These are phyloP conservation scores for Cordyceps militaris DNA, from an alignment of 2,329 filamentous ascomycete species.

Conservation along the genomic window DNA sequence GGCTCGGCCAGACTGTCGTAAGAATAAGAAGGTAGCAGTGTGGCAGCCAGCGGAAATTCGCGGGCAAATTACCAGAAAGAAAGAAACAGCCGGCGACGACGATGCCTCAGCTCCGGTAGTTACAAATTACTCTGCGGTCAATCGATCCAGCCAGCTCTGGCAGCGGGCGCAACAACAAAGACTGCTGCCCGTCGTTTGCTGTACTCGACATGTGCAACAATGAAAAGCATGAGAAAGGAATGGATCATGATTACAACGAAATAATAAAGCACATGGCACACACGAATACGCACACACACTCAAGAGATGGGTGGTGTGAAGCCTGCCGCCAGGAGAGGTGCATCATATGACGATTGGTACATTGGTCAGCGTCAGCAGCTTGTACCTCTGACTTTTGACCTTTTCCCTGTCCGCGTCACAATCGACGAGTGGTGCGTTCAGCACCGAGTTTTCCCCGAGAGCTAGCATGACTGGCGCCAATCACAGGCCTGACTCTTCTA, in stretches of 20 bases:
- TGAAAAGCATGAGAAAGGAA: not conserved
- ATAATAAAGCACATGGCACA: too few relatives aligned
- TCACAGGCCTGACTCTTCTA: not conserved
- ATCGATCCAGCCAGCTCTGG: not conserved
- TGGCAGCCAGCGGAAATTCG: not conserved
- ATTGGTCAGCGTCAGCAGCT: not conserved
- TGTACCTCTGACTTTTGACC: not conserved
- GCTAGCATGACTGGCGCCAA: not conserved
- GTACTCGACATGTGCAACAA: not conserved
- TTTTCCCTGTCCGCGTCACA: not conserved
- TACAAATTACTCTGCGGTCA: not conserved
- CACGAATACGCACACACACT: not conserved
- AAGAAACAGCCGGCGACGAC: not conserved
- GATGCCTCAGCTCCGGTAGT: too few relatives aligned
- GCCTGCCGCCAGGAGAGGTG: not conserved
- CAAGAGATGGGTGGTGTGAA: not conserved
- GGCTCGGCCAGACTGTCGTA: not conserved
- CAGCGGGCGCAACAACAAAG: not conserved
- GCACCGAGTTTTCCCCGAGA: constrained; percentile 12
- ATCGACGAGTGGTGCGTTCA: not conserved
- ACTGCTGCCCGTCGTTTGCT: not conserved
- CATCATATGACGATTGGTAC: not conserved
- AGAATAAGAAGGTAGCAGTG: not conserved
- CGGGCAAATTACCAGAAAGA: not conserved
- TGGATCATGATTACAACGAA: not conserved